phyloP scores from a whole-genome alignment of 2,329 filamentous ascomycete genomes.

The Lojkania enalia region DNA sequence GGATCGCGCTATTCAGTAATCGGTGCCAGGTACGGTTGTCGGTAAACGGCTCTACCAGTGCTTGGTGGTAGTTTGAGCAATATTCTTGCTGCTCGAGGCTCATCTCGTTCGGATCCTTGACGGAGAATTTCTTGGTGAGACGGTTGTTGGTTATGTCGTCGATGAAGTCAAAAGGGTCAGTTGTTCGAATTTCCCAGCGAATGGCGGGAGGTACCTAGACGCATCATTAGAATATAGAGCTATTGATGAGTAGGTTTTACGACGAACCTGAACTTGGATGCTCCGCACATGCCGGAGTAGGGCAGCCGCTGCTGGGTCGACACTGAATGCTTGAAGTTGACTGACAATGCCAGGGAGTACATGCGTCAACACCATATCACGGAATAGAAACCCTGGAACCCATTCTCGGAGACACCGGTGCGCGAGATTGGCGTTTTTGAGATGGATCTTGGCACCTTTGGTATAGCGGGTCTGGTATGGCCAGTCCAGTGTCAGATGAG shows the following conservation, averaged over 20 bases:
- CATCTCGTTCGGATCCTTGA: constrained; percentile 3
- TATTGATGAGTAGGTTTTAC: too few relatives aligned
- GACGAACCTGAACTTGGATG: constrained; percentile 14
- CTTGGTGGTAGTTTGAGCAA: constrained; percentile 14
- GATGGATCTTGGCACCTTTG: constrained; percentile 14
- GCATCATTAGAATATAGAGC: too few relatives aligned
- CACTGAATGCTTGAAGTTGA: constrained; percentile 16
- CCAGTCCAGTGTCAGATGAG: constrained; percentile 10
- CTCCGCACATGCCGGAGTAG: constrained; percentile 16
- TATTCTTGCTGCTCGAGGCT: constrained; percentile 9
- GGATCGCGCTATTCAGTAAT: constrained; percentile 5
- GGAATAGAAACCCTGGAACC: constrained; percentile 20
- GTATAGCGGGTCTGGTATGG: constrained; percentile 2
- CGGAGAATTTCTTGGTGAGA: constrained; percentile 8
- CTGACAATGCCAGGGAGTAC: constrained; percentile 14
- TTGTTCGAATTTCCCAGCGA: constrained; percentile 14
- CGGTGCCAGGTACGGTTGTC: constrained; percentile 12
- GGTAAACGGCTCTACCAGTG: constrained; percentile 19
- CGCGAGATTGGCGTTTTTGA: constrained; percentile 23
- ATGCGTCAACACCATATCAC: constrained; percentile 20
- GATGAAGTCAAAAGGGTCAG: constrained; percentile 7
- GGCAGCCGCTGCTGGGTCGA: not conserved
- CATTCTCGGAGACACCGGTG: constrained; percentile 22
- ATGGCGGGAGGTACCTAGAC: constrained; percentile 20
- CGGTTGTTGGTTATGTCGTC: constrained; percentile 12